These are phyloP conservation scores for Sporothrix luriei DNA, from an alignment of 2,329 filamentous ascomycete species.

Conservation along the genomic window DNA sequence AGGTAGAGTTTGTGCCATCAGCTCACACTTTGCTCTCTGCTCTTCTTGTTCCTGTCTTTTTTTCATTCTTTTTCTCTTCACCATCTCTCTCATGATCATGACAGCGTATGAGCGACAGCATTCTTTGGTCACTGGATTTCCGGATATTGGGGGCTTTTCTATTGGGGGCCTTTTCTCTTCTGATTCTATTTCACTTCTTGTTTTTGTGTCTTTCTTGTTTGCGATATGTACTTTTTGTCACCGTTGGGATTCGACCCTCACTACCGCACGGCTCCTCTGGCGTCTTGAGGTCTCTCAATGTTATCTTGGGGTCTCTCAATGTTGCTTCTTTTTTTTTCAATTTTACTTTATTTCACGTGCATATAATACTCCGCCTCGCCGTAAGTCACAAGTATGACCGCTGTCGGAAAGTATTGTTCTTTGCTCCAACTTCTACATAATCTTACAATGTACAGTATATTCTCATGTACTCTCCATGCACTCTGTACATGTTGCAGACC, in stretches of 20 bases:
- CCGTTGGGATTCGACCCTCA: background rate
- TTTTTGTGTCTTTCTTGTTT: background rate
- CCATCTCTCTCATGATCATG: conserved; percentile 27
- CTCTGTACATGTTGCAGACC: background rate
- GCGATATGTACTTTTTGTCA: background rate
- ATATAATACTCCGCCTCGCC: background rate
- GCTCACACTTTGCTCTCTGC: background rate
- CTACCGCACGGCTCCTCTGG: background rate
- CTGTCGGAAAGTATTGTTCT: background rate
- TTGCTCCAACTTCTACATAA: background rate
- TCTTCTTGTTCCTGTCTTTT: background rate
- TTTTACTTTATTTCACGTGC: background rate
- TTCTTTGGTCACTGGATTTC: conserved; percentile 15
- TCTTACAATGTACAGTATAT: conserved; percentile 21
- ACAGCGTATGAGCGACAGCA: conserved; percentile 21
- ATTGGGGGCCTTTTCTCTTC: conserved; percentile 6
- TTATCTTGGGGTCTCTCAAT: background rate
- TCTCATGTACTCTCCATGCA: background rate
- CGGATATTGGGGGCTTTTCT: conserved; percentile 6
- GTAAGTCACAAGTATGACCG: background rate
- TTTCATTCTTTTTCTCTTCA: background rate
- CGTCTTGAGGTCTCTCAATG: conserved; percentile 2
- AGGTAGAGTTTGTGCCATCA: background rate
- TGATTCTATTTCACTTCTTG: background rate
- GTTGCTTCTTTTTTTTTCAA: background rate